phyloP scores from a whole-genome alignment of 2,329 filamentous ascomycete genomes.

The Diplocarpon mali region DNA sequence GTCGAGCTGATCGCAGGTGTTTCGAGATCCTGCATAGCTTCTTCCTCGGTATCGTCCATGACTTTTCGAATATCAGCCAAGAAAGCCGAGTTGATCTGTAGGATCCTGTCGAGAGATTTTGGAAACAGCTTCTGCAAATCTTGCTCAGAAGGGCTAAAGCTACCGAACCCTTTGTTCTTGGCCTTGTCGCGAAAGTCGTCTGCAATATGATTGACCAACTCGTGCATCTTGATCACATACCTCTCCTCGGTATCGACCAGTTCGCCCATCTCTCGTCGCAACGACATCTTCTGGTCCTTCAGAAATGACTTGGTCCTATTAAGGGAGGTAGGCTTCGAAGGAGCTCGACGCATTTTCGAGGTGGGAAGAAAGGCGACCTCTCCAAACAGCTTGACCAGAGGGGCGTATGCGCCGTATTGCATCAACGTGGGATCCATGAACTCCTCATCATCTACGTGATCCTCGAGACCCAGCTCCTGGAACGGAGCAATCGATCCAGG shows the following conservation, averaged over 20 bases:
- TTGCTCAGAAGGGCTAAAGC: constrained; percentile 59
- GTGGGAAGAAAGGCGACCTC: constrained; percentile 81
- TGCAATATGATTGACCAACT: constrained; percentile 71
- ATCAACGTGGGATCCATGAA: constrained; percentile 51
- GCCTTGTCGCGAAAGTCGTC: constrained; percentile 67
- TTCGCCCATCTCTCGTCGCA: constrained; percentile 83
- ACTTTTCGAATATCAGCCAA: constrained; percentile 63
- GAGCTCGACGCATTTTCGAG: constrained; percentile 70
- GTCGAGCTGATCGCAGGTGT: constrained; percentile 37
- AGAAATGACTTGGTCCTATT: constrained; percentile 70
- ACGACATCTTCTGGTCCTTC: constrained; percentile 69
- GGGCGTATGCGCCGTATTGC: constrained; percentile 68
- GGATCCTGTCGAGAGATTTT: constrained; percentile 64
- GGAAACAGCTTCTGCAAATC: constrained; percentile 74
- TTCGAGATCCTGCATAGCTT: constrained; percentile 68
- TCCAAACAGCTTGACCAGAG: constrained; percentile 68
- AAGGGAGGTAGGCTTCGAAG: constrained; percentile 73
- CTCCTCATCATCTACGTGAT: constrained; percentile 48
- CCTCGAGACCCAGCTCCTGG: constrained; percentile 47
- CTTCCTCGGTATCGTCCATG: constrained; percentile 74
- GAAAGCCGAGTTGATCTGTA: constrained; percentile 73
- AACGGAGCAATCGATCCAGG: constrained; percentile 58
- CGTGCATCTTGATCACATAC: constrained; percentile 80
- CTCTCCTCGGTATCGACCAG: constrained; percentile 87
- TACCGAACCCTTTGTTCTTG: constrained; percentile 43